These are phyloP conservation scores for Melaleuca quinquenervia DNA, from an alignment of 345 rosid genomes.

Conservation along the genomic window DNA sequence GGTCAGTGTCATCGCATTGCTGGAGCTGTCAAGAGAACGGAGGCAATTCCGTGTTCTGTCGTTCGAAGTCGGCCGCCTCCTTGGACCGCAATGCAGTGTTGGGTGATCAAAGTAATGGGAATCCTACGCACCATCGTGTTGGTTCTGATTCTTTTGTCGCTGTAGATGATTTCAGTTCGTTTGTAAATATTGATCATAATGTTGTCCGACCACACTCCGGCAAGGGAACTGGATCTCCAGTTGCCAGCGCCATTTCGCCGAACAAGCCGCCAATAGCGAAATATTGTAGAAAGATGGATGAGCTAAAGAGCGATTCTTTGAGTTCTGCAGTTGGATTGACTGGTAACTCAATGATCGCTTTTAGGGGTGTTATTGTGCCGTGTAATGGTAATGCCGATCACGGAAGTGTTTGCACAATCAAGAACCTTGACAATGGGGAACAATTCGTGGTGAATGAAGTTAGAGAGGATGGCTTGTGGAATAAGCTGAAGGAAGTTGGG, in stretches of 20 bases:
- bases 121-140: background rate
- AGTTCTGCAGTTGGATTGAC: slow-evolving; percentile 20
- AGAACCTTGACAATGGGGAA: slow-evolving; percentile 82
- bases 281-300: slow-evolving; percentile 8
- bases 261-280: slow-evolving; percentile 20
- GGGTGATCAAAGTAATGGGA: background rate
- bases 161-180: background rate
- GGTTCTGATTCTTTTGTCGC: slow-evolving; percentile 3
- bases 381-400: slow-evolving; percentile 4
- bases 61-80: slow-evolving; percentile 20
- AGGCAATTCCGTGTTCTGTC: slow-evolving; percentile 7
- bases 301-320: slow-evolving; percentile 4
- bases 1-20: slow-evolving; percentile 5
- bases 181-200: slow-evolving; percentile 1
- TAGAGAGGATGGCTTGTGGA: slow-evolving; percentile 63
- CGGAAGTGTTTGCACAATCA: slow-evolving; percentile 52
- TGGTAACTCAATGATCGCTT: slow-evolving; percentile 10
- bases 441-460: slow-evolving; percentile 84
- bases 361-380: slow-evolving; percentile 12
- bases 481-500: slow-evolving; percentile 78
- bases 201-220: background rate
- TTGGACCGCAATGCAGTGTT: slow-evolving; percentile 5
- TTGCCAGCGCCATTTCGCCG: slow-evolving; percentile 5
- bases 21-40: background rate
- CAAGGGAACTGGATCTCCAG: slow-evolving; percentile 1